phyloP scores from a whole-genome alignment of 371 early-diverging fungal species.

The Syncephalastrum monosporum region DNA sequence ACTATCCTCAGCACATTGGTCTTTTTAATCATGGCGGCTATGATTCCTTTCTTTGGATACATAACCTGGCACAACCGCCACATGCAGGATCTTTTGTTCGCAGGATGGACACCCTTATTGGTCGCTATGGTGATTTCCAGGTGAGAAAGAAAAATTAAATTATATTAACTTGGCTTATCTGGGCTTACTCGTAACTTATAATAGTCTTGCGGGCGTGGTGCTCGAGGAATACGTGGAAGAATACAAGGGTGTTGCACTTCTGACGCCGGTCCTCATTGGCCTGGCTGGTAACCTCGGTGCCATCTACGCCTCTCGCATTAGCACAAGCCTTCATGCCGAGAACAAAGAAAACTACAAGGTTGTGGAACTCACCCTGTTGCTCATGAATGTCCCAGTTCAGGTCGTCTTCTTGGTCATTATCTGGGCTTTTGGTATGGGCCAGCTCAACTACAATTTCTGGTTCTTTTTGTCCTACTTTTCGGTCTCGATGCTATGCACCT shows the following conservation, averaged over 20 bases:
- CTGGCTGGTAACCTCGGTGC: constrained; percentile 83
- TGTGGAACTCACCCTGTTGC: constrained; percentile 59
- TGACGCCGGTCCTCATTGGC: constrained; percentile 74
- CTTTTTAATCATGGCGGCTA: constrained; percentile 38
- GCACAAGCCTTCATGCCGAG: constrained; percentile 72
- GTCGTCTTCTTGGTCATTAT: constrained; percentile 63
- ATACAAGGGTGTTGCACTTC: constrained; percentile 75
- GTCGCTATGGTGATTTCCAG: constrained; percentile 79
- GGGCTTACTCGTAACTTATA: background rate
- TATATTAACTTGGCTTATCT: background rate
- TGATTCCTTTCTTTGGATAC: constrained; percentile 56
- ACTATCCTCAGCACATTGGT: constrained; percentile 51
- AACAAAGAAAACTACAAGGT: constrained; percentile 49
- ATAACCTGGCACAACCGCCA: constrained; percentile 59
- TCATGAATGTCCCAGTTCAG: constrained; percentile 76
- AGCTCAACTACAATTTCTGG: constrained; percentile 37
- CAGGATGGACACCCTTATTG: constrained; percentile 78
- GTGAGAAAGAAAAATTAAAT: constrained; percentile 15
- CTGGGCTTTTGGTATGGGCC: constrained; percentile 55
- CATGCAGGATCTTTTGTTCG: constrained; percentile 61
- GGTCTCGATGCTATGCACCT: constrained; percentile 42
- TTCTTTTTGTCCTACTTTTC: constrained; percentile 41
- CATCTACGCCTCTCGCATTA: constrained; percentile 80
- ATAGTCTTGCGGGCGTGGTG: constrained; percentile 70
- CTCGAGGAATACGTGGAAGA: constrained; percentile 71